A percentile compares a stretch with the other conserved stretches of the same genome.
phyloP scores from a whole-genome alignment of 2,329 filamentous ascomycete species.

The Botrytis galanthina region DNA sequence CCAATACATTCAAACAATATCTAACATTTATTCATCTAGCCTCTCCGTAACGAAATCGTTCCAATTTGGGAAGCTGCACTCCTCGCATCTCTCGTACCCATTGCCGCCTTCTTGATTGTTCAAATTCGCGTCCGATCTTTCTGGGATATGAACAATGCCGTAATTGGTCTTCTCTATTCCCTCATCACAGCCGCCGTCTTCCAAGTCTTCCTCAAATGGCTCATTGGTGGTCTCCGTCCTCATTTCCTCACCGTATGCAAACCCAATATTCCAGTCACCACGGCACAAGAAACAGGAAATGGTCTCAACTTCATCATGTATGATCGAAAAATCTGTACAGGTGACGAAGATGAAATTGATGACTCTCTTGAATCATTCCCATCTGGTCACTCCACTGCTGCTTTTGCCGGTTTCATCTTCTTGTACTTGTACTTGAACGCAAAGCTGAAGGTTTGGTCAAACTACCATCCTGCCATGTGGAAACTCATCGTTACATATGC shows the following conservation, averaged over 20 bases:
- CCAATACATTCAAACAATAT: not conserved
- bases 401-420: conserved; percentile 69
- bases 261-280: conserved; percentile 50
- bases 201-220: conserved; percentile 73
- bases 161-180: conserved; percentile 67
- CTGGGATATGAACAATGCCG: conserved; percentile 70
- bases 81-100: conserved; percentile 62
- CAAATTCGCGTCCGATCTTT: conserved; percentile 67
- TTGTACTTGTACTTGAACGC: conserved; percentile 73
- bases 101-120: conserved; percentile 61
- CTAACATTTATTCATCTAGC: conserved; percentile 1
- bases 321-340: conserved; percentile 67
- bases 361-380: conserved; percentile 71
- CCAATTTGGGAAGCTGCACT: conserved; percentile 70
- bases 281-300: conserved; percentile 43
- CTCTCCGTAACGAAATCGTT: conserved; percentile 66
- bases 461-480: conserved; percentile 73
- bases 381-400: conserved; percentile 70
- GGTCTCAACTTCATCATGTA: conserved; percentile 64
- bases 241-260: conserved; percentile 71
- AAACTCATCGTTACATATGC: conserved; percentile 64
- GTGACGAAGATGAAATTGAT: conserved; percentile 61
- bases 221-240: conserved; percentile 70
- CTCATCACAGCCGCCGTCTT: conserved; percentile 68
- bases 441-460: conserved; percentile 72